Conservation (phyloP, 1,284 basidiomycete species). For the Xanthoconium separans region DNA sequence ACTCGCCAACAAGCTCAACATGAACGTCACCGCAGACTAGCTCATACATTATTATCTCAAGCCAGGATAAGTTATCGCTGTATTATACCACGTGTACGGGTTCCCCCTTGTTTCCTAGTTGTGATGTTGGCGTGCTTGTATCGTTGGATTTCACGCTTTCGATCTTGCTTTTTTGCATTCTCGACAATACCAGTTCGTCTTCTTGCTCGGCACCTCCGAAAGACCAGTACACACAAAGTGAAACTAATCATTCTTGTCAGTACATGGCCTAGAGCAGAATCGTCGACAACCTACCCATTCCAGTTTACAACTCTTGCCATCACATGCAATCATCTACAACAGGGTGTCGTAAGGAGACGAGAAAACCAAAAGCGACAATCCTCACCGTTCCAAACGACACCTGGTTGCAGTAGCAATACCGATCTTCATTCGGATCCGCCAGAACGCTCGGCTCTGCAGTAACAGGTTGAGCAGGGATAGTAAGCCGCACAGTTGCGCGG, state of each 20-base stretch:
- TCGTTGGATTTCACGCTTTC: constrained; percentile 13
- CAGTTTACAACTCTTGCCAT: constrained; percentile 59
- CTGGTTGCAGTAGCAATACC: constrained; percentile 77
- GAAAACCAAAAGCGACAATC: constrained; percentile 6
- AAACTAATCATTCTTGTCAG: constrained; percentile 48
- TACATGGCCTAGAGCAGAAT: constrained; percentile 4
- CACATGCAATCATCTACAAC: constrained; percentile 81
- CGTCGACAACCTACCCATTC: constrained; percentile 66
- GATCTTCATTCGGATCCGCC: constrained; percentile 49
- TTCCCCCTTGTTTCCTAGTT: background rate
- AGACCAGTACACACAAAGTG: constrained; percentile 73
- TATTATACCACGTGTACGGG: constrained; percentile 21
- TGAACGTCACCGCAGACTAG: constrained; percentile 49
- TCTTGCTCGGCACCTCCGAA: constrained; percentile 55
- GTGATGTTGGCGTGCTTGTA: constrained; percentile 2
- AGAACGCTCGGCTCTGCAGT: constrained; percentile 18
- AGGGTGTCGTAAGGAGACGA: background rate
- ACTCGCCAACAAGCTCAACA: constrained; percentile 63
- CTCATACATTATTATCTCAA: constrained; percentile 4
- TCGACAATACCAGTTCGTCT: constrained; percentile 70
- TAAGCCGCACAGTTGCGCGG: constrained; percentile 40
- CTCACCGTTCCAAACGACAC: constrained; percentile 74
- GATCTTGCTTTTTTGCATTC: constrained; percentile 46
- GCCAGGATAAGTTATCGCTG: constrained; percentile 19
- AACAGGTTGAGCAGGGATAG: constrained; percentile 35